These are phyloP conservation scores for Lactarius quietus DNA, from an alignment of 768 basidiomycete genomes.

Conservation along the genomic window DNA sequence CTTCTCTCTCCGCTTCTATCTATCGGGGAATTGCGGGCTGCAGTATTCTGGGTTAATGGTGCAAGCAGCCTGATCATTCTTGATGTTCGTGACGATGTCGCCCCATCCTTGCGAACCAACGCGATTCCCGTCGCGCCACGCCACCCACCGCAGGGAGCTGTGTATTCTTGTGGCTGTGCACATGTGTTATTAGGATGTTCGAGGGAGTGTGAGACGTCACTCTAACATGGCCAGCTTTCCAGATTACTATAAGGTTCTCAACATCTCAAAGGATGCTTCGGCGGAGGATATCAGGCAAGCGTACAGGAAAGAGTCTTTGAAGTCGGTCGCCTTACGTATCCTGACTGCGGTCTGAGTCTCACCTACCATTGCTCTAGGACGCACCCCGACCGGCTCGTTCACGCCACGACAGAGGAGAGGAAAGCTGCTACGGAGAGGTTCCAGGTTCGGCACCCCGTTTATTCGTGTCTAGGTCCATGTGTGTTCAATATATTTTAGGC, in stretches of 20 bases:
- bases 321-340: conserved; percentile 37
- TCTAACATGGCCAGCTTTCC: conserved; percentile 67
- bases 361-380: conserved; percentile 48
- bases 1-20: conserved; percentile 56
- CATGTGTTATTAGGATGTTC: background rate
- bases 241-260: conserved; percentile 71
- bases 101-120: too few relatives aligned
- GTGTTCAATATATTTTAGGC: conserved; percentile 46
- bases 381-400: conserved; percentile 81
- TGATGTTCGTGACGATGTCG: conserved; percentile 37
- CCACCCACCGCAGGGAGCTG: too few relatives aligned
- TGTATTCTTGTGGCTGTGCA: too few relatives aligned
- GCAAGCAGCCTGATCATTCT: conserved; percentile 1
- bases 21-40: background rate
- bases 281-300: conserved; percentile 70
- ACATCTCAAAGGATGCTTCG: conserved; percentile 52
- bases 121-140: too few relatives aligned
- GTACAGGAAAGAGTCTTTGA: conserved; percentile 77
- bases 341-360: background rate
- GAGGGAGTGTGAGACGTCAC: background rate
- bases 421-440: conserved; percentile 77
- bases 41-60: conserved; percentile 12
- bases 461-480: conserved; percentile 3
- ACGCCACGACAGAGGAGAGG: conserved; percentile 67
- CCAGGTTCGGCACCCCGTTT: conserved; percentile 47